Base-by-base conservation (phyloP, 441 rosid genomes). In the Theobroma grandiflorum region DNA sequence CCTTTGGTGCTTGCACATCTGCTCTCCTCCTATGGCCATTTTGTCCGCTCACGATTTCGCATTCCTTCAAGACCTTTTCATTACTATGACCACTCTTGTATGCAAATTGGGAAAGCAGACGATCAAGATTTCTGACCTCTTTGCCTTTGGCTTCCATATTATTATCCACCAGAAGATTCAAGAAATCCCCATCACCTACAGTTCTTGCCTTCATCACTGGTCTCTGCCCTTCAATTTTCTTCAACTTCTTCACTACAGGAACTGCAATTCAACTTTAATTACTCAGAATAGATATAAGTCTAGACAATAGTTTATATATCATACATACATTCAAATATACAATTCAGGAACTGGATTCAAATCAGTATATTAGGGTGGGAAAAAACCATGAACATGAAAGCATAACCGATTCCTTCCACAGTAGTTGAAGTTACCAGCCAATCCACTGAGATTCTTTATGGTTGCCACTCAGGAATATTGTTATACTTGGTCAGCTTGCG, bases 51-150 rank as follows among this genome's bases (percentile, higher is more conserved):
- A 35, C 47, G 52, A 3, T 57, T 55, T 14, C 72, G 31, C 72
- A 57, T 35, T 49, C 37, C 50, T 66, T 62, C 45, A 15, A 65
- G 35, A 26, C 49, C 12, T 55, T 50, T 40, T 55, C 78, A 73
- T 15, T 68, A 62, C 16, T 55, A 47, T 59, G 15, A 42, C 22
- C 38, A 33, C 83, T 78, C 38, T 62, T 61, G 43, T 79, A 81
- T 26, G 43, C 52, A 2, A 47, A 79, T 72, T 71, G 79, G 70
- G 84, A 62, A 9, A 76, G 71, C 67, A 77, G 77, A 22, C 47
- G 78, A 65, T 77, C 82, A 22, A 86, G 79, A 1, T 74, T 79
- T 64, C 59, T 64, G 35, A 18, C 10, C 53, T 59, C 53, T 4
- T 74, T 59, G 38, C 75, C 26, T 35, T 35, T 1, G 15, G 61